Conservation (phyloP, 495 filamentous ascomycete genomes). For the Cryomyces antarcticus region DNA sequence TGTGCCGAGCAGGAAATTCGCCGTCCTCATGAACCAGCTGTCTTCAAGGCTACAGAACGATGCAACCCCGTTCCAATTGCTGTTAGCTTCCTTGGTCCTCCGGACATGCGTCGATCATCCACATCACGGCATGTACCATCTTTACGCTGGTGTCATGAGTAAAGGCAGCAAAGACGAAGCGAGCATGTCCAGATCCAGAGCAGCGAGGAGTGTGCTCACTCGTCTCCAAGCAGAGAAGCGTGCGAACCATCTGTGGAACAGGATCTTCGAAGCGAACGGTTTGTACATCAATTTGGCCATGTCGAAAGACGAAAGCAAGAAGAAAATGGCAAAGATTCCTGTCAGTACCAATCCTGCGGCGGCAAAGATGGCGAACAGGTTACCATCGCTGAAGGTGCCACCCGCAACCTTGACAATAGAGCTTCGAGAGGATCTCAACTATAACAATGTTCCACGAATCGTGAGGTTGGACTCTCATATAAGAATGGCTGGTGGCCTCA, state of each 20-base stretch:
- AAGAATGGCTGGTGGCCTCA: constrained; percentile 72
- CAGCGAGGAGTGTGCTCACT: constrained; percentile 45
- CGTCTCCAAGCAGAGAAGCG: constrained; percentile 31
- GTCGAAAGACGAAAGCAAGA: constrained; percentile 37
- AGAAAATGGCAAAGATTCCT: constrained; percentile 23
- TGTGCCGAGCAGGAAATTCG: constrained; percentile 84
- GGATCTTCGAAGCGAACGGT: constrained; percentile 51
- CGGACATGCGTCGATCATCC: constrained; percentile 81
- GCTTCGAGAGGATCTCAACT: constrained; percentile 51
- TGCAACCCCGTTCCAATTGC: constrained; percentile 44
- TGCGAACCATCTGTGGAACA: constrained; percentile 33
- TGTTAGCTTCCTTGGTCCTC: constrained; percentile 50
- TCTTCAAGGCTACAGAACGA: constrained; percentile 69
- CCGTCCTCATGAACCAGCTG: constrained; percentile 82
- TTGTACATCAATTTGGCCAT: constrained; percentile 54
- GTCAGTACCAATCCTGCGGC: constrained; percentile 35
- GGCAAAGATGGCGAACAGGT: constrained; percentile 32
- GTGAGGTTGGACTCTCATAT: constrained; percentile 46
- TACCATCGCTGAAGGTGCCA: constrained; percentile 45
- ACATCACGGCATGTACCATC: constrained; percentile 89
- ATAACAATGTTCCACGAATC: constrained; percentile 52
- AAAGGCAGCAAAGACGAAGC: constrained; percentile 47
- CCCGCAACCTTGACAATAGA: constrained; percentile 78
- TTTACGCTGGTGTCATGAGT: constrained; percentile 59
- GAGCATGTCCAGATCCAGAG: constrained; percentile 47